These are phyloP conservation scores for Pichia sp. DNA, from an alignment of 1,139 yeast species.

Conservation along the genomic window DNA sequence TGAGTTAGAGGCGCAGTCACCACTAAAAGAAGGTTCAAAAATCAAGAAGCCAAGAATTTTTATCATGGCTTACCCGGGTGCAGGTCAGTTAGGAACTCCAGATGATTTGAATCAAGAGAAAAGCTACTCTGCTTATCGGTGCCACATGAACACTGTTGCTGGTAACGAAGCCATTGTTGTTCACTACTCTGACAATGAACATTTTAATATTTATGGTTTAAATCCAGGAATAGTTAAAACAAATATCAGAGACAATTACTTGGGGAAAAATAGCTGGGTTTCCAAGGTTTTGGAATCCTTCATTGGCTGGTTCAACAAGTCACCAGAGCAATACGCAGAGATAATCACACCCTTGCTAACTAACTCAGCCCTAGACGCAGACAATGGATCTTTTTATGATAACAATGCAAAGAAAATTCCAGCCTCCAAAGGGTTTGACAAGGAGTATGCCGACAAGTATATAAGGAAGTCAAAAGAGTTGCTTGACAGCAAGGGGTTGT, in stretches of 20 bases:
- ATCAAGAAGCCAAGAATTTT: conserved; percentile 33
- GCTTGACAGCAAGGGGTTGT: conserved; percentile 4
- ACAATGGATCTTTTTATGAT: conserved; percentile 32
- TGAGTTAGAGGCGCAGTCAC: neutral
- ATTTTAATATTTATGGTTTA: conserved; percentile 32
- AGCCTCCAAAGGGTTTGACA: conserved; percentile 30
- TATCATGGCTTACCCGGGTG: conserved; percentile 37
- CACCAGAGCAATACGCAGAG: conserved; percentile 34
- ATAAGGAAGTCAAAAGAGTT: conserved; percentile 21
- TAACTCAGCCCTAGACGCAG: conserved; percentile 29
- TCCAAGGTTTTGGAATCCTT: conserved; percentile 28
- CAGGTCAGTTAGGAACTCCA: conserved; percentile 30
- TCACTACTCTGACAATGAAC: conserved; percentile 17
- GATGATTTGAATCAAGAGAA: conserved; percentile 35
- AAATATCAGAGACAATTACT: conserved; percentile 31
- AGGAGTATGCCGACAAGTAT: conserved; percentile 26
- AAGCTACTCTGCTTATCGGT: conserved; percentile 26
- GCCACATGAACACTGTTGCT: conserved; percentile 39
- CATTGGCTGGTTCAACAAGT: conserved; percentile 31
- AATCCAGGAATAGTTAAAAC: conserved; percentile 38
- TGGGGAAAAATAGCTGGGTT: conserved; percentile 28
- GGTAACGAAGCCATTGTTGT: conserved; percentile 34
- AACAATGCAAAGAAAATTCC: conserved; percentile 29
- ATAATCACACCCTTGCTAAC: conserved; percentile 31
- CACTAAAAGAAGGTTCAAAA: neutral